Percentiles rank a stretch among this genome's conserved stretches.
Conservation (phyloP, 169 alveolate species). For the Theileria sp. region DNA sequence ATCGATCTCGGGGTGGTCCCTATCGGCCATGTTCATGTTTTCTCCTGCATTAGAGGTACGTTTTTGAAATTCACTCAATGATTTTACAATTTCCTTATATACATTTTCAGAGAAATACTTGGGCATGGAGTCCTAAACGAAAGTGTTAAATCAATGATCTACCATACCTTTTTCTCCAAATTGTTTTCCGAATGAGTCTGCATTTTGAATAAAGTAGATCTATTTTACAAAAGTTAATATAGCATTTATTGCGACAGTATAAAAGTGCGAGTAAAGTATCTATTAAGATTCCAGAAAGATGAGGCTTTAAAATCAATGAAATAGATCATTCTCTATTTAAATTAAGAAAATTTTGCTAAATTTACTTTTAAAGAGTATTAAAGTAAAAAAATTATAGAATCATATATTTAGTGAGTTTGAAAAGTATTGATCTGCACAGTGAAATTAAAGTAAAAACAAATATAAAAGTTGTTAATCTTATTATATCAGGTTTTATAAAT, state of each 20-base stretch:
- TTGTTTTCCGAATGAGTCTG: neutral
- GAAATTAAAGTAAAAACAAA: neutral
- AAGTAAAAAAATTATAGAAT: conserved; percentile 1
- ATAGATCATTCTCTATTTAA: neutral
- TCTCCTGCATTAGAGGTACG: conserved; percentile 10
- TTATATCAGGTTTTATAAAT: neutral
- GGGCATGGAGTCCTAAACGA: conserved; percentile 1
- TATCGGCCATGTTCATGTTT: neutral
- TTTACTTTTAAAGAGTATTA: neutral
- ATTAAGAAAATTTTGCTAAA: neutral
- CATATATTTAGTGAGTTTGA: neutral
- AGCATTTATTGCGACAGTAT: neutral
- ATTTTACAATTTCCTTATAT: conserved; percentile 12
- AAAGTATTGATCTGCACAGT: conserved; percentile 2
- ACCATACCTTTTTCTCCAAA: conserved; percentile 16
- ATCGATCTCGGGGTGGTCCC: neutral
- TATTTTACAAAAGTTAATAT: neutral
- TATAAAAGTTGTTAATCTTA: neutral
- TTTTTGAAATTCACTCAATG: conserved; percentile 26
- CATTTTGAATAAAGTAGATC: conserved; percentile 7
- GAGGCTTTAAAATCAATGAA: neutral
- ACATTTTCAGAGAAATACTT: conserved; percentile 24
- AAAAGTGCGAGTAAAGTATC: neutral
- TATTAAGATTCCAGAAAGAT: neutral
- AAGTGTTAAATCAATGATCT: neutral